Percentiles rank a stretch among this genome's conserved stretches.
Conservation (phyloP, 1,284 basidiomycete species). For the Malassezia furfur region DNA sequence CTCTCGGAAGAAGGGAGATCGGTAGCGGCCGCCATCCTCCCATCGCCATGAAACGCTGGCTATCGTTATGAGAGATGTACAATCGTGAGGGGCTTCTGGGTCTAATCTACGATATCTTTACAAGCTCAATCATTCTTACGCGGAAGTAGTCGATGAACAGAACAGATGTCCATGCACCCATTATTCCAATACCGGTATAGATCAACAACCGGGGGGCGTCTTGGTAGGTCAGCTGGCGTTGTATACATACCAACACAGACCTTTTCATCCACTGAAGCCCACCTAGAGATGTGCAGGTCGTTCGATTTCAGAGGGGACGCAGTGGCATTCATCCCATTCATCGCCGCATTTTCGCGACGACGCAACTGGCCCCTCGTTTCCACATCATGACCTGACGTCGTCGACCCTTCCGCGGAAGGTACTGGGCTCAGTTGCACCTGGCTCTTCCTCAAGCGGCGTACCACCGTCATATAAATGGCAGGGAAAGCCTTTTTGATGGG, state of each 20-base stretch:
- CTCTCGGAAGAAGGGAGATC: slow-evolving; percentile 79
- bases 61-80: too few relatives aligned
- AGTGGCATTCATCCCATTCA: too few relatives aligned
- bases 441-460: neutral
- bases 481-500: neutral
- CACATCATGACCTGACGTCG: too few relatives aligned
- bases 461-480: neutral
- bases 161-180: slow-evolving; percentile 1
- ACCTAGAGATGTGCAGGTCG: neutral
- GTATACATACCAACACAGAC: slow-evolving; percentile 1
- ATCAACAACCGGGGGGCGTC: slow-evolving; percentile 1
- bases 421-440: too few relatives aligned
- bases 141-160: slow-evolving; percentile 8
- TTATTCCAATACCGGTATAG: slow-evolving; percentile 10
- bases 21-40: slow-evolving; percentile 78
- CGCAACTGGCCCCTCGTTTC: too few relatives aligned
- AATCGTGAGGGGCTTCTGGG: too few relatives aligned
- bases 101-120: neutral
- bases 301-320: too few relatives aligned
- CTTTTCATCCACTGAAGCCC: neutral
- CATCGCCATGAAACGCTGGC: slow-evolving; percentile 38
- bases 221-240: neutral
- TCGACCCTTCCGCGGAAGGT: too few relatives aligned
- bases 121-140: slow-evolving; percentile 3
- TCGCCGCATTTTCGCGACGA: too few relatives aligned